Evolutionary conservation across 2,329 filamentous ascomycete species (phyloP).

Genomic region (Fusarium sp.): DNA sequence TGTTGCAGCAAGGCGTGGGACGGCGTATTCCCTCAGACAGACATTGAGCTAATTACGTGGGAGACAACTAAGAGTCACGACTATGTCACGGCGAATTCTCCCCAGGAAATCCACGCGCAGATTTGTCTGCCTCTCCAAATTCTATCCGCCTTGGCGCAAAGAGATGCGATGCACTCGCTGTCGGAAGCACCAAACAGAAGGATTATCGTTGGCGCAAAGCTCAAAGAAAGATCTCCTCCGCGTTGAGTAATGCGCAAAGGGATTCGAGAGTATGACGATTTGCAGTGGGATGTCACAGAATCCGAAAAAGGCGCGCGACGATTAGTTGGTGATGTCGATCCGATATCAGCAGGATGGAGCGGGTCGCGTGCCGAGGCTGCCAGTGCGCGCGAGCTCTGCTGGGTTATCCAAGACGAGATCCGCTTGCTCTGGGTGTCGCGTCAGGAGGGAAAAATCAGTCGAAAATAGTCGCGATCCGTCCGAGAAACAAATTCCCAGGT

Average conservation of each 20-base stretch:
- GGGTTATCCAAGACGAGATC: background rate
- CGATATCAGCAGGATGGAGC: conserved; percentile 22
- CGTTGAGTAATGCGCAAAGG: background rate
- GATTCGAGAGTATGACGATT: background rate
- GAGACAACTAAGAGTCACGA: conserved; percentile 48
- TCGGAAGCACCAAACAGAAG: conserved; percentile 8
- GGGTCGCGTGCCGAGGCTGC: conserved; percentile 29
- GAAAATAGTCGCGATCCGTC: background rate
- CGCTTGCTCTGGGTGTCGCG: background rate
- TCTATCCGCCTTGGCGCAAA: conserved; percentile 34
- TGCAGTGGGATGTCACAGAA: background rate
- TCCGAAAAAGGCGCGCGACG: conserved; percentile 15
- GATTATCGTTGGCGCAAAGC: conserved; percentile 7
- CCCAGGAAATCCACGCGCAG: conserved; percentile 40
- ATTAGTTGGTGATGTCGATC: conserved; percentile 10
- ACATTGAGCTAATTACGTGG: conserved; percentile 48
- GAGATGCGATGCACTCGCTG: conserved; percentile 20
- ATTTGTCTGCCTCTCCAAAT: conserved; percentile 37
- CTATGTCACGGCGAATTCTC: conserved; percentile 45
- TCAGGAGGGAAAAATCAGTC: background rate
- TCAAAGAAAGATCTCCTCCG: background rate
- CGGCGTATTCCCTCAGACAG: conserved; percentile 40
- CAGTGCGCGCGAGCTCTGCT: conserved; percentile 9
- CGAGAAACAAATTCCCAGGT: background rate
- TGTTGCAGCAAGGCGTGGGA: conserved; percentile 42